A percentile compares a stretch with the other conserved stretches of the same genome.
Evolutionary conservation across 352 stramenopile genomes (phyloP).

Genomic region (Phytophthora aleatoria): DNA sequence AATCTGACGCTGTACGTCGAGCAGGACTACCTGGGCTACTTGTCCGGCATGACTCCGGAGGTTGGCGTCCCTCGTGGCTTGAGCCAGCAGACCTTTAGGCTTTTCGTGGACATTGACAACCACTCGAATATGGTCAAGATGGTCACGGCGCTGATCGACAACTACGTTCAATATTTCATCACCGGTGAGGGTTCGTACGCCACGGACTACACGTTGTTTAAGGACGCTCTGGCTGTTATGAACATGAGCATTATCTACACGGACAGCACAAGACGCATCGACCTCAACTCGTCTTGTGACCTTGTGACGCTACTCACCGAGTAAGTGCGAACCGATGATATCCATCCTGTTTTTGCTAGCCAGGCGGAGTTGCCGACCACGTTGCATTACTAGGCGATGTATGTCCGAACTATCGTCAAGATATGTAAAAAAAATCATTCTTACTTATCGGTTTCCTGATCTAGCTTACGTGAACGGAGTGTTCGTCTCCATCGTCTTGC

Average conservation of each 20-base stretch:
- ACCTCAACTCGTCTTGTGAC: slow-evolving; percentile 40
- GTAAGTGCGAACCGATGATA: slow-evolving; percentile 1
- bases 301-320: slow-evolving; percentile 30
- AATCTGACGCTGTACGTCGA: slow-evolving; percentile 73
- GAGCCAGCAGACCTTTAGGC: slow-evolving; percentile 38
- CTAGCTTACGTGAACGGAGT: too few species aligned
- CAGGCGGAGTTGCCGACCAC: slow-evolving; percentile 16
- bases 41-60: slow-evolving; percentile 40
- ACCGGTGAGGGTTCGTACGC: slow-evolving; percentile 48
- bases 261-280: slow-evolving; percentile 38
- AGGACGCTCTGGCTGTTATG: slow-evolving; percentile 43
- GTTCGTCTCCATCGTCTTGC: too few species aligned
- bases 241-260: slow-evolving; percentile 70
- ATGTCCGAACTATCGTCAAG: slow-evolving; percentile 13
- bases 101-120: slow-evolving; percentile 32
- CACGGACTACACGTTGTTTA: slow-evolving; percentile 45
- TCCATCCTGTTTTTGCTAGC: slow-evolving; percentile 20
- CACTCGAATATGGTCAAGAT: slow-evolving; percentile 45
- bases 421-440: slow-evolving; percentile 18
- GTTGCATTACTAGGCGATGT: slow-evolving; percentile 17
- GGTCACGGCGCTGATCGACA: slow-evolving; percentile 42
- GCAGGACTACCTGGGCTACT: slow-evolving; percentile 64
- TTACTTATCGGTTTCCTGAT: not conserved
- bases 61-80: slow-evolving; percentile 50
- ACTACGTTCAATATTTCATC: slow-evolving; percentile 59